These are phyloP conservation scores for Phytomonas francai DNA, from an alignment of 208 protist genomes.

Conservation along the genomic window DNA sequence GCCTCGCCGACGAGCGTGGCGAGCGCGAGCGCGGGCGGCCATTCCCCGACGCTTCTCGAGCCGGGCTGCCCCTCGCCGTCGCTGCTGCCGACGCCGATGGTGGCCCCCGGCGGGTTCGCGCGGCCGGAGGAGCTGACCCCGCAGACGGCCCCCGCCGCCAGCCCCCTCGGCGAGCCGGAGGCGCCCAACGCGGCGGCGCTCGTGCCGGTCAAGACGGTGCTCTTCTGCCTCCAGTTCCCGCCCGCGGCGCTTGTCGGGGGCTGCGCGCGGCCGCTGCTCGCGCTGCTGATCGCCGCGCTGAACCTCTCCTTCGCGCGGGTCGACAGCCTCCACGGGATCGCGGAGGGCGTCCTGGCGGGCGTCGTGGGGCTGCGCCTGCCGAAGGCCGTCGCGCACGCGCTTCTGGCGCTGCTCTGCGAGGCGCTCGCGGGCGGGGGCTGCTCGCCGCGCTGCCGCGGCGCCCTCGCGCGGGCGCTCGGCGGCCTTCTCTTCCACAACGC, in stretches of 20 bases:
- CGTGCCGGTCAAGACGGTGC: slow-evolving; percentile 8
- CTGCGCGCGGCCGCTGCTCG: slow-evolving; percentile 8
- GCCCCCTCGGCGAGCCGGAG: neutral
- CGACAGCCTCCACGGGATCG: slow-evolving; percentile 26
- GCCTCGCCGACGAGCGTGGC: too few species aligned
- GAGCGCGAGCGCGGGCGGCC: too few species aligned
- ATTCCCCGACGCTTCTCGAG: too few species aligned
- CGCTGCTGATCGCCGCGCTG: slow-evolving; percentile 24
- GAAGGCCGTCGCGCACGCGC: slow-evolving; percentile 35
- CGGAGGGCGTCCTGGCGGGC: slow-evolving; percentile 19
- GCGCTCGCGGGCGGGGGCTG: slow-evolving; percentile 20
- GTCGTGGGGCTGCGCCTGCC: slow-evolving; percentile 21
- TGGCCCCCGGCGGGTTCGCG: too few species aligned
- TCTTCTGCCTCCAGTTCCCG: slow-evolving; percentile 5
- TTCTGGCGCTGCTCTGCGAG: slow-evolving; percentile 44
- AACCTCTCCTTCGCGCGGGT: slow-evolving; percentile 45
- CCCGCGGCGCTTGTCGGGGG: slow-evolving; percentile 7
- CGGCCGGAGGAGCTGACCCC: neutral
- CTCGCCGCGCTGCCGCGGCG: slow-evolving; percentile 32
- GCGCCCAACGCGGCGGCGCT: slow-evolving; percentile 13
- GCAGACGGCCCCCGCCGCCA: neutral
- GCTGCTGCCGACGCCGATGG: too few species aligned
- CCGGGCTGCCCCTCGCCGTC: too few species aligned
- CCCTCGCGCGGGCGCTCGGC: slow-evolving; percentile 30
- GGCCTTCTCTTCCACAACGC: slow-evolving; percentile 54